Evolutionary conservation across 805 yeast genomes (phyloP).

Genomic region (Spathaspora passalidarum): DNA sequence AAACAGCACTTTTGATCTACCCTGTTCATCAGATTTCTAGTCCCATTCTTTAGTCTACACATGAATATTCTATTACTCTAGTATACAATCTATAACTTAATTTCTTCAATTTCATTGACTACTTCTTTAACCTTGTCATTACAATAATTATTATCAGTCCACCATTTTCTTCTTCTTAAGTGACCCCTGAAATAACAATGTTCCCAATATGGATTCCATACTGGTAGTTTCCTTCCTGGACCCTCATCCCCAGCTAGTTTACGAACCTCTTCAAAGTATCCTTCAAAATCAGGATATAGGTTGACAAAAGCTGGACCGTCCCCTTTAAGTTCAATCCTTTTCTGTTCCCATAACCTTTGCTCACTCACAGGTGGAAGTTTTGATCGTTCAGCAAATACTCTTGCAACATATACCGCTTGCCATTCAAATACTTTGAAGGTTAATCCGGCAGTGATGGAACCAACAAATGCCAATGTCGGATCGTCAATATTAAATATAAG

Average conservation of each 20-base stretch:
- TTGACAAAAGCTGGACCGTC: conserved; percentile 26
- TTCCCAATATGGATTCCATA: conserved; percentile 18
- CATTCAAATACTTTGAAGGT: conserved; percentile 51
- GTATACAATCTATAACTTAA: background rate
- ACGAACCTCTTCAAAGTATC: conserved; percentile 19
- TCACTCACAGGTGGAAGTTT: conserved; percentile 35
- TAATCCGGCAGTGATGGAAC: conserved; percentile 41
- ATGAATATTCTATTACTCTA: background rate
- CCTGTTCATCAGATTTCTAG: no score
- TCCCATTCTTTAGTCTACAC: background rate
- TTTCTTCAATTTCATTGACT: background rate
- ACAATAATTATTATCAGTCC: conserved; percentile 3
- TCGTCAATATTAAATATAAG: conserved; percentile 46
- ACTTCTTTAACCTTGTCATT: background rate
- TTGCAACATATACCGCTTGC: conserved; percentile 43
- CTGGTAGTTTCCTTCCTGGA: conserved; percentile 21
- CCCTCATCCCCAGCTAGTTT: conserved; percentile 19
- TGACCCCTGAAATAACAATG: conserved; percentile 18
- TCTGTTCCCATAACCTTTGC: conserved; percentile 29
- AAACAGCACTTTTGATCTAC: no score
- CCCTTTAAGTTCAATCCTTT: conserved; percentile 26
- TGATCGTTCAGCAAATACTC: conserved; percentile 41
- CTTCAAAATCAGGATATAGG: conserved; percentile 25
- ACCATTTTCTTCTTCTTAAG: conserved; percentile 12
- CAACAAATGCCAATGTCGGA: conserved; percentile 42